phyloP scores from a whole-genome alignment of 164 flowering plant species.

The Chimonanthus praecox region DNA sequence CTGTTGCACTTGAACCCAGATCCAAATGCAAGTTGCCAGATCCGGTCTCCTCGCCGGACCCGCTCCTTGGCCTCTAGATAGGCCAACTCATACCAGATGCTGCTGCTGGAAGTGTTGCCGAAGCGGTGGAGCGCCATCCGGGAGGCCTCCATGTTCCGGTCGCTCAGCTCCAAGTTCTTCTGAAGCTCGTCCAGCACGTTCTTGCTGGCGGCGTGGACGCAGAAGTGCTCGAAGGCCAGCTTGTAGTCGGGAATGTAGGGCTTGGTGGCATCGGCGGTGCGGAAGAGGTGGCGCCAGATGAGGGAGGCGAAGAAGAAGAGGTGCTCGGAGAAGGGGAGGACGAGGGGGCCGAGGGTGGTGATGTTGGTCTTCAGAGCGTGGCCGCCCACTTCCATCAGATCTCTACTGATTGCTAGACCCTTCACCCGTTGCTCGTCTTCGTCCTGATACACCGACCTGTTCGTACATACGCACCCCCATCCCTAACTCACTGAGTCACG shows the following conservation, averaged over 20 bases:
- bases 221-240: conserved; percentile 94
- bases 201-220: conserved; percentile 86
- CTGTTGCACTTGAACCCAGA: conserved; percentile 98
- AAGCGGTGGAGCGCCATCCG: conserved; percentile 79
- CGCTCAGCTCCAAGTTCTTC: conserved; percentile 74
- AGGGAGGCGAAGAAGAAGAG: conserved; percentile 65
- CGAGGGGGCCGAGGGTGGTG: conserved; percentile 87
- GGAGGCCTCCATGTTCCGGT: conserved; percentile 74
- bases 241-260: conserved; percentile 88
- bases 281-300: conserved; percentile 37
- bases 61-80: conserved; percentile 81
- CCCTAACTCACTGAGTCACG: too few relatives aligned
- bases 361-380: conserved; percentile 91
- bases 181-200: conserved; percentile 72
- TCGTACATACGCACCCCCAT: too few relatives aligned
- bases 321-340: conserved; percentile 87
- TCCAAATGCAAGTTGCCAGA: conserved; percentile 91
- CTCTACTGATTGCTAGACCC: conserved; percentile 63
- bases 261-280: not conserved
- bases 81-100: conserved; percentile 94
- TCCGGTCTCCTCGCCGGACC: conserved; percentile 68
- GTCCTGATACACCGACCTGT: conserved; percentile 76
- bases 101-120: conserved; percentile 94
- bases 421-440: conserved; percentile 66
- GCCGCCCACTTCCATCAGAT: conserved; percentile 77